Evolutionary conservation across 441 rosid genomes (phyloP).

Genomic region (Corymbia calophylla): DNA sequence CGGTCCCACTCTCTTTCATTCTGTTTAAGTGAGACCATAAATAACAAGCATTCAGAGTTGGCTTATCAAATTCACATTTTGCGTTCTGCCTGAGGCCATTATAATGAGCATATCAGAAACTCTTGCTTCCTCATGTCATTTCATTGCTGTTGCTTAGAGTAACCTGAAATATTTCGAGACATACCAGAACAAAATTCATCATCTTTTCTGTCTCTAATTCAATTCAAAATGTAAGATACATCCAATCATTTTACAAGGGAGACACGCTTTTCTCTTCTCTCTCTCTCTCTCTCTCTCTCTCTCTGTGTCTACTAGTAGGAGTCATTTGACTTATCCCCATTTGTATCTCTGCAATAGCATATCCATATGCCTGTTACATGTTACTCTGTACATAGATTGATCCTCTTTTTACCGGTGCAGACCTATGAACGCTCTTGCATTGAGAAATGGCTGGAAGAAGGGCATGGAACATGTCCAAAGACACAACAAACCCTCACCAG

Average conservation of each 20-base stretch:
- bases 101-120: neutral
- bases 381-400: neutral
- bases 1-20: neutral
- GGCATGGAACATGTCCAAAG: constrained; percentile 89
- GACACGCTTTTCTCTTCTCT: neutral
- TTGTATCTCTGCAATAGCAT: neutral
- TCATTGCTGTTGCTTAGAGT: neutral
- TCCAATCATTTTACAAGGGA: neutral
- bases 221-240: neutral
- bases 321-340: neutral
- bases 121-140: neutral
- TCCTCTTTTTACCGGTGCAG: constrained; percentile 29
- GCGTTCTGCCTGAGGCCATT: neutral
- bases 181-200: neutral
- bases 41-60: neutral
- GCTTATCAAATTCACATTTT: neutral
- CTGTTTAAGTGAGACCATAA: neutral
- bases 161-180: neutral
- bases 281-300: neutral
- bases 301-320: neutral
- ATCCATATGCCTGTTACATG: neutral
- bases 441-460: constrained; percentile 90
- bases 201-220: neutral
- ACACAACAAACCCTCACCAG: constrained; percentile 70
- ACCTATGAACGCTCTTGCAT: constrained; percentile 91